A percentile compares a stretch with the other conserved stretches of the same genome.
These are phyloP conservation scores for Ophiostoma himal-ulmi DNA, from an alignment of 2,329 filamentous ascomycete species.

Conservation along the genomic window DNA sequence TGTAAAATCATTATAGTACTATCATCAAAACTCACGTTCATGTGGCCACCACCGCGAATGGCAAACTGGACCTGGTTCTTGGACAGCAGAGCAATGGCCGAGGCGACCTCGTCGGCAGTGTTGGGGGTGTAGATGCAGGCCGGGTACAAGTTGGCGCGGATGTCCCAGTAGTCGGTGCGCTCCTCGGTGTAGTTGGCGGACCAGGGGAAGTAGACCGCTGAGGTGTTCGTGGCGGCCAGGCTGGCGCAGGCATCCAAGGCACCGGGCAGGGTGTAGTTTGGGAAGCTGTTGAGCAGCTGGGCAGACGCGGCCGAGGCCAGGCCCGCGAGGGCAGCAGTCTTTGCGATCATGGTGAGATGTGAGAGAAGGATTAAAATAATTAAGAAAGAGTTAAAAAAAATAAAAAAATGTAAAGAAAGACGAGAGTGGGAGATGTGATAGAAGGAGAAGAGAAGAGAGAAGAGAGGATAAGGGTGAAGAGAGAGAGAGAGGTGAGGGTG, in stretches of 20 bases:
- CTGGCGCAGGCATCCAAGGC: not conserved
- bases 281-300: not conserved
- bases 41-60: conserved; percentile 37
- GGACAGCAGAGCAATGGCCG: conserved; percentile 28
- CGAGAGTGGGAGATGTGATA: too few species aligned
- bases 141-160: conserved; percentile 28
- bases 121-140: conserved; percentile 32
- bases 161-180: conserved; percentile 31
- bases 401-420: not conserved
- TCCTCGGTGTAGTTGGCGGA: conserved; percentile 28
- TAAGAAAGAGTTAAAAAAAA: not conserved
- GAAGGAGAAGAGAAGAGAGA: not conserved
- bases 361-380: not conserved
- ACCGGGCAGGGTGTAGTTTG: not conserved
- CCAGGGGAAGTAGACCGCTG: not conserved
- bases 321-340: not conserved
- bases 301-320: not conserved
- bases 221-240: not conserved
- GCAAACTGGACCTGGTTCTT: conserved; percentile 32
- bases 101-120: conserved; percentile 28
- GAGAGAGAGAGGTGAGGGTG: not conserved
- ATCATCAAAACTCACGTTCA: conserved; percentile 31
- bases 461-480: not conserved
- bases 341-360: not conserved
- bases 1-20: too few species aligned